Evolutionary conservation across 257 asterid genomes (phyloP).

Genomic region (Nicotiana paniculata): DNA sequence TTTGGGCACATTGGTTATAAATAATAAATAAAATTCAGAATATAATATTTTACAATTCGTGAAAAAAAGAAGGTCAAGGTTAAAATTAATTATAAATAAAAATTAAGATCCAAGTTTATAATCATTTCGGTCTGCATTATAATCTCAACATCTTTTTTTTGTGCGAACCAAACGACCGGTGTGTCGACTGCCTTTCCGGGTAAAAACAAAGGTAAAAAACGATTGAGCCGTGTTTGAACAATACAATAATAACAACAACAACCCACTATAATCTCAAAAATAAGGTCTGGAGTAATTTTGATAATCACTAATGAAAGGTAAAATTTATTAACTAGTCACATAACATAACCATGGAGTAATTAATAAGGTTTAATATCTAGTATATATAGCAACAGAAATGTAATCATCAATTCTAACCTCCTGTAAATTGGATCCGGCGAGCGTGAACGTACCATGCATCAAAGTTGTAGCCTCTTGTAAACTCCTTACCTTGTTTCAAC

Average conservation of each 20-base stretch:
- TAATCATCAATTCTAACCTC: not conserved
- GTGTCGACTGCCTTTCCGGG: not conserved
- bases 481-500: not conserved
- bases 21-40: no score
- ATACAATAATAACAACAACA: no score
- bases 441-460: not conserved
- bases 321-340: not conserved
- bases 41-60: no score
- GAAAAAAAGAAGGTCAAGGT: no score
- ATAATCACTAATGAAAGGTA: not conserved
- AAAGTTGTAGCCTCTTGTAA: not conserved
- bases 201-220: not conserved
- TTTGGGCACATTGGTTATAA: not conserved
- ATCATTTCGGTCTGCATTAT: not conserved
- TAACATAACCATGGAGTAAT: not conserved
- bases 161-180: not conserved
- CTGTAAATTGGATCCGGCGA: not conserved
- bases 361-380: not conserved
- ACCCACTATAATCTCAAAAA: no score
- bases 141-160: not conserved
- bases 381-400: not conserved
- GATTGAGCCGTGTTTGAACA: not conserved
- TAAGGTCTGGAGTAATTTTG: not conserved
- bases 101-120: not conserved
- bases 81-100: no score